Conservation (phyloP, 768 basidiomycete genomes). For the Calocybe gangraenosa region DNA sequence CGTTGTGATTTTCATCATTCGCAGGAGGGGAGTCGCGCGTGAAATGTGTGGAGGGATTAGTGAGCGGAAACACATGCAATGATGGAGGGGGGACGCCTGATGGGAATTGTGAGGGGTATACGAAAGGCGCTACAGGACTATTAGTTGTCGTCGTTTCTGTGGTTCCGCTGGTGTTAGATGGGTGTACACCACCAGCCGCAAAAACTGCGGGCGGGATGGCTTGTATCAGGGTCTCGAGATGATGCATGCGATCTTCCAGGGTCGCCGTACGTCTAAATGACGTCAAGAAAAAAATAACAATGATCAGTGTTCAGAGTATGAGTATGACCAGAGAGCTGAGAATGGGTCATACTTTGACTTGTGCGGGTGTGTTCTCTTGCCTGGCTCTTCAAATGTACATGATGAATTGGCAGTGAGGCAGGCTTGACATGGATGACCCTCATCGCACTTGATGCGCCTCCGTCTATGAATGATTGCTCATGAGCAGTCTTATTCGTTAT, state of each 20-base stretch:
- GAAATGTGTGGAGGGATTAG: constrained; percentile 79
- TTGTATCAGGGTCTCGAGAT: constrained; percentile 79
- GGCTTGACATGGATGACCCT: constrained; percentile 86
- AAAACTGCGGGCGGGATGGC: constrained; percentile 82
- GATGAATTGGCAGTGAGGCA: constrained; percentile 79
- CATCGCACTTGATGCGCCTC: constrained; percentile 83
- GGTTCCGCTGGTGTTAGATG: constrained; percentile 26
- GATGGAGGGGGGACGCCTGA: constrained; percentile 76
- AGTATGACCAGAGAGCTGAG: background rate
- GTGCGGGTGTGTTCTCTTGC: constrained; percentile 81
- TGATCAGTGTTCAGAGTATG: background rate
- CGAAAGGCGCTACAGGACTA: constrained; percentile 25
- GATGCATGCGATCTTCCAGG: constrained; percentile 85
- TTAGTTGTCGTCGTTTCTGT: constrained; percentile 23
- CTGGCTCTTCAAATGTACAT: constrained; percentile 85
- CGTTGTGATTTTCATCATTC: constrained; percentile 40
- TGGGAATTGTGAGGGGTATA: constrained; percentile 27
- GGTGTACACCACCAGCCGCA: constrained; percentile 46
- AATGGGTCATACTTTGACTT: constrained; percentile 70
- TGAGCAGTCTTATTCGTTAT: constrained; percentile 2
- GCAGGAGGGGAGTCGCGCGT: constrained; percentile 35
- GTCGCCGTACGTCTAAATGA: constrained; percentile 67
- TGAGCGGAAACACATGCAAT: constrained; percentile 72
- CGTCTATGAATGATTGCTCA: constrained; percentile 40
- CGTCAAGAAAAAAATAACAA: constrained; percentile 5